Evolutionary conservation across 2,329 filamentous ascomycete genomes (phyloP), one percentile per base, ranked within the genome.

Genomic region (Pochonia chlamydosporia): DNA sequence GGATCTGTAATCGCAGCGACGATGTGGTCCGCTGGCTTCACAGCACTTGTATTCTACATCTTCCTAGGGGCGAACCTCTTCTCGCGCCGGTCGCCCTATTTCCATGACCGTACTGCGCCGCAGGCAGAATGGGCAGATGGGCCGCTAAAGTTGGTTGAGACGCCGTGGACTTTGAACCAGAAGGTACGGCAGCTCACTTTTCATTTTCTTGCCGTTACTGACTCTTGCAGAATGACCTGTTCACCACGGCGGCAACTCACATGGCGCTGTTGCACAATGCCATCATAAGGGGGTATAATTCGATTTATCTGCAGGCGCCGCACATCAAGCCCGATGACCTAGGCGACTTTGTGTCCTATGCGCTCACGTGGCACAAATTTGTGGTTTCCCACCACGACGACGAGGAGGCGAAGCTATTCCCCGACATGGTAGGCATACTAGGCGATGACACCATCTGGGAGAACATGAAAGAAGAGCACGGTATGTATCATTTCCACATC

Each of bases 211-310:
- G n/a, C n/a, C n/a, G n/a, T n/a, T n/a, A n/a, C n/a, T n/a, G n/a
- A n/a, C n/a, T n/a, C n/a, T 24, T 13, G 20, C 50, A 78, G 73
- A 74, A 73, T 31, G 78, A 82, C 56, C 68, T 80, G 53, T 82
- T 81, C 61, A 79, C 76, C 1, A 71, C 69, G 0, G 76, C 76
- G 20, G 78, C 80, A 0, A 79, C 78, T 14, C 76, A 84, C 62
- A 84, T 82, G 79, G 70, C 73, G 3, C 61, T 82, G 44, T 66
- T 81, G 43, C 79, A 84, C 68, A 84, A 84, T 56, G 67, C 75
- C 47, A 76, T 84, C 56, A 75, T 84, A 52, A 77, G 81, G 36
- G 78, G 79, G 46, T 81, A 78, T 68, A 84, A 85, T 63, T 76
- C 72, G 56, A 81, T 85, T 57, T 81, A 78, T 59, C 71, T 75